Base-by-base conservation (phyloP, 257 asterid genomes). In the Rehmannia glutinosa region DNA sequence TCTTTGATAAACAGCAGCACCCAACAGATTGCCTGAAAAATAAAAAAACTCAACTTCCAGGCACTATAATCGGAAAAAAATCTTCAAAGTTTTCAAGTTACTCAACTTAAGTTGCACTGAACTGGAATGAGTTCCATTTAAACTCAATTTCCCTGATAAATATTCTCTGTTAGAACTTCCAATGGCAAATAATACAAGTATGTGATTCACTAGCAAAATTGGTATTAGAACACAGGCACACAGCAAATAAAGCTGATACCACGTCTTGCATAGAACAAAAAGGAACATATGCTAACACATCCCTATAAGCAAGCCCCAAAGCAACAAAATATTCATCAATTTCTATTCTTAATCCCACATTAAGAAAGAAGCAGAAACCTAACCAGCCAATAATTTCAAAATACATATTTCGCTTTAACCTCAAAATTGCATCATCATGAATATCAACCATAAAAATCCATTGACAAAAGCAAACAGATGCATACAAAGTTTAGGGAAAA, bases 401-500 rank as follows among this genome's bases (percentile, higher is more conserved):
- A n/a, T n/a, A n/a, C n/a, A n/a, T n/a, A n/a, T n/a, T n/a, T n/a
- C 15, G 47, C 53, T 4, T 8, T 7, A 69, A 50, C 42, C 66
- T 17, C 41, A 11, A 39, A 62, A 57, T 25, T 39, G 66, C 24
- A 59, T 19, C 61, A 58, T 5, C 54, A 51, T 23, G 20, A 43
- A 39, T 49, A 46, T 23, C 65, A 70, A 64, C 39, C 38, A 36
- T 12, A 45, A 36, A n/a, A 35, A 43, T 36, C 53, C 12, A 51
- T 6, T 13, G 45, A 28, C n/a, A 24, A 32, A 62, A 16, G 49
- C 56, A 36, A 38, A 19, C 65, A 49, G 65, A 69, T 24, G 54
- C 45, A 62, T 41, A 71, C 67, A 59, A 25, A 59, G 47, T 19
- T 53, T 38, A 58, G 51, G 32, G 54, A 36, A 54, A 30, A 66